phyloP scores from a whole-genome alignment of 352 stramenopile genomes.

The Pythium rhizo-oryzae region DNA sequence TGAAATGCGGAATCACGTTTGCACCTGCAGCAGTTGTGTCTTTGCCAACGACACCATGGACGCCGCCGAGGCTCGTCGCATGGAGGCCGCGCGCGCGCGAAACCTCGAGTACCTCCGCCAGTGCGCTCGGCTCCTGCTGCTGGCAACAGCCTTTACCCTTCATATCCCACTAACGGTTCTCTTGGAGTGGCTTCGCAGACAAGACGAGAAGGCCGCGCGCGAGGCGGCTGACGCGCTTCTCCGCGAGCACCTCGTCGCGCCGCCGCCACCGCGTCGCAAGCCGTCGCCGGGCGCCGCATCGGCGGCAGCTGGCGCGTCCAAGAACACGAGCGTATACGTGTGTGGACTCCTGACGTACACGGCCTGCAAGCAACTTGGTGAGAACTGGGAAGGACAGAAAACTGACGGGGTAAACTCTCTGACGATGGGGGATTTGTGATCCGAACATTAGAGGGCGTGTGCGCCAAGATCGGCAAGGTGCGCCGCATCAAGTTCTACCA shows the following conservation, averaged over 20 bases:
- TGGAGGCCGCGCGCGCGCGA: conserved; percentile 62
- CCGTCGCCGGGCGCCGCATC: not conserved
- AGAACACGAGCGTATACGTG: conserved; percentile 82
- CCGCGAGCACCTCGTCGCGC: conserved; percentile 20
- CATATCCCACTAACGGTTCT: too few relatives aligned
- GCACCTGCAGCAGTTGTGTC: too few relatives aligned
- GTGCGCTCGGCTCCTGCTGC: not conserved
- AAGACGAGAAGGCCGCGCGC: conserved; percentile 42
- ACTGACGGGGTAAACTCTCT: too few relatives aligned
- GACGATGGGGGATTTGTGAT: too few relatives aligned
- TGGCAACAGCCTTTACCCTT: not conserved
- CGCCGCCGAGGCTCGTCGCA: conserved; percentile 30
- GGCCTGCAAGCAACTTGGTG: conserved; percentile 82
- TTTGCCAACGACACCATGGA: conserved; percentile 20
- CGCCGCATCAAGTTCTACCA: conserved; percentile 89
- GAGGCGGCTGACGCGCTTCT: conserved; percentile 51
- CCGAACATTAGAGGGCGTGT: conserved; percentile 68
- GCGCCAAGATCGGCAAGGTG: conserved; percentile 76
- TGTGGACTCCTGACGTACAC: conserved; percentile 81
- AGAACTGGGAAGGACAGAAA: not conserved
- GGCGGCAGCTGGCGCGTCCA: not conserved
- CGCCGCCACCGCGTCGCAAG: conserved; percentile 19
- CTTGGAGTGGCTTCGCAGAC: too few relatives aligned
- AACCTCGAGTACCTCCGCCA: conserved; percentile 81
- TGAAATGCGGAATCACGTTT: too few relatives aligned